Base-by-base conservation (phyloP, 805 yeast species). In the Candida saitoana region DNA sequence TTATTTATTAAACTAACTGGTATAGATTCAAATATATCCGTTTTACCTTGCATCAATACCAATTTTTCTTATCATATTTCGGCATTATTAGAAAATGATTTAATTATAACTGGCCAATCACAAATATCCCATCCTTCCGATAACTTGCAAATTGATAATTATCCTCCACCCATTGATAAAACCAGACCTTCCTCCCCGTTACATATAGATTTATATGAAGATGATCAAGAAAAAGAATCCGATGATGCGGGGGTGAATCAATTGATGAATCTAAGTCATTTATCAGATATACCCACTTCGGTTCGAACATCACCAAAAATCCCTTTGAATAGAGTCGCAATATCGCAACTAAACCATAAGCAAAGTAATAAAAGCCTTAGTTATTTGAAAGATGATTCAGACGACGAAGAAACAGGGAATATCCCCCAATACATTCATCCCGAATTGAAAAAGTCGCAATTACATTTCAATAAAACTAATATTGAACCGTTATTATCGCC, bases 41-140 rank as follows among this genome's bases (percentile, higher is more conserved):
- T 89, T 2, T 59, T 87, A 4, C 96, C 96, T 0, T 88, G 95
- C 47, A 67, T 89, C 31, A 87, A 85, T 54, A 85, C 96, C 6
- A 87, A 84, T 52, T 86, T 85, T 64, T 80, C 90, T 12, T 87
- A 87, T 49, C 95, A 89, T 54, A 88, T 90, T 19, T 81, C 91
- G 38, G 96, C 96, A 0, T 50, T 75, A 20, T 67, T 90, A 34
- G 65, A 67, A 25, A 77, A 87, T 59, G 96, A 95, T 2, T 68
- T 74, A 3, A 69, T 84, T 2, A 82, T 90, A 27, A 84, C 90
- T 0, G 98, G 98, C 9, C 98, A 90, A 59, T 83, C 91, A 3
- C 96, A 89, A 56, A 90, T 90, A 8, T 87, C 96, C 1, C 98
- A 90, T 62, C 98, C 98, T 1, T 64, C 74, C 14, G 60, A 56